Conservation (phyloP, 257 asterid species). For the Jasminum sambac region DNA sequence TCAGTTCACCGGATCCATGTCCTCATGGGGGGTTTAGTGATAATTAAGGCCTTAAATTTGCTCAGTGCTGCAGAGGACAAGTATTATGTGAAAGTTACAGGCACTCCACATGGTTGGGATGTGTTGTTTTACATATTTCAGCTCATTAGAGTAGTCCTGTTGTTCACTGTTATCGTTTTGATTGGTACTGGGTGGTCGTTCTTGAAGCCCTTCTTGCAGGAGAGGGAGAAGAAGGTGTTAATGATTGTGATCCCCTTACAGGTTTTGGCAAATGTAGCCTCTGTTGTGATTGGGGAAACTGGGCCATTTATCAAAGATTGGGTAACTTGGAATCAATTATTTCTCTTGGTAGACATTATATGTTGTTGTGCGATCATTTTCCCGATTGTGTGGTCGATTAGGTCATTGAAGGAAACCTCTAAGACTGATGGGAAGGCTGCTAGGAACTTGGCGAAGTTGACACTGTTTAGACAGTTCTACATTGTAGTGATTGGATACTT, state of each 20-base stretch:
- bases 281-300: conserved; percentile 84
- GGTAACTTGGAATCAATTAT: conserved; percentile 90
- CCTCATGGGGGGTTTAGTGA: conserved; percentile 71
- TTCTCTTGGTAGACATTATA: conserved; percentile 81
- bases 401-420: conserved; percentile 93
- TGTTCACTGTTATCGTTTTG: conserved; percentile 82
- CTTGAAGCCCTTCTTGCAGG: conserved; percentile 88
- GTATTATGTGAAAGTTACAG: conserved; percentile 89
- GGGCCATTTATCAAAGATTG: conserved; percentile 87
- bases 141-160: conserved; percentile 75
- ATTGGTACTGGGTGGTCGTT: conserved; percentile 96
- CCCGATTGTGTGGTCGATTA: conserved; percentile 95
- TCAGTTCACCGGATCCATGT: conserved; percentile 86
- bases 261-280: conserved; percentile 87
- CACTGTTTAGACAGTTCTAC: conserved; percentile 92
- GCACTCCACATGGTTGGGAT: conserved; percentile 99
- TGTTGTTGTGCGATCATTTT: conserved; percentile 92
- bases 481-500: conserved; percentile 91
- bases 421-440: conserved; percentile 99
- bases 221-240: conserved; percentile 92
- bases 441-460: conserved; percentile 78
- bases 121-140: conserved; percentile 90
- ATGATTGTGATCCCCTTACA: conserved; percentile 96
- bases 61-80: conserved; percentile 91
- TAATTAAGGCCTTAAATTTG: conserved; percentile 83